These are phyloP conservation scores for Globisporangium recalcitrans DNA, from an alignment of 352 stramenopile species.

Conservation along the genomic window DNA sequence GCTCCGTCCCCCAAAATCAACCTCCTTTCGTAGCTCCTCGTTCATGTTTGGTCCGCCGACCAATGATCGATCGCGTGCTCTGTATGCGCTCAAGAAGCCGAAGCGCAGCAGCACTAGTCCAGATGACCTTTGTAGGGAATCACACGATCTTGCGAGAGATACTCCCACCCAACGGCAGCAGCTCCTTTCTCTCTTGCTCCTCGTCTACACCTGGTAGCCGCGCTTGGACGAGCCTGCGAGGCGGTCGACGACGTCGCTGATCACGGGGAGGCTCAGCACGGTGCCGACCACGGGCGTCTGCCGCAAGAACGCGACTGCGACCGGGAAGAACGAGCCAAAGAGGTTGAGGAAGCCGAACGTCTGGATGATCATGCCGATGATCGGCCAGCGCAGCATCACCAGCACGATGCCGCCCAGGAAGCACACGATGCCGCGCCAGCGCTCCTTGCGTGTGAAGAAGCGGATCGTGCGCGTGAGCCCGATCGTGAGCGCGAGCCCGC, in stretches of 20 bases:
- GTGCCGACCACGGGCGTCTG: constrained; percentile 90
- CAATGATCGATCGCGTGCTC: too few relatives aligned
- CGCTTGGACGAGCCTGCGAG: constrained; percentile 79
- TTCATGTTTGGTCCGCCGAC: too few relatives aligned
- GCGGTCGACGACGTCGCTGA: constrained; percentile 80
- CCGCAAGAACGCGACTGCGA: constrained; percentile 89
- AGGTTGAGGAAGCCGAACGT: constrained; percentile 94
- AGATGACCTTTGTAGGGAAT: neutral
- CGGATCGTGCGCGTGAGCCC: constrained; percentile 87
- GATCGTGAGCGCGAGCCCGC: constrained; percentile 93
- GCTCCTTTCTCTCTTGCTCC: neutral
- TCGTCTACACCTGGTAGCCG: constrained; percentile 75
- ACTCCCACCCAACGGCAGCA: too few relatives aligned
- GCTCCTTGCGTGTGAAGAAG: constrained; percentile 93
- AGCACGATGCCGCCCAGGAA: constrained; percentile 93
- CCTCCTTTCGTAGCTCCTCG: too few relatives aligned
- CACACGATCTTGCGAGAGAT: neutral
- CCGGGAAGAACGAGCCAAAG: constrained; percentile 95
- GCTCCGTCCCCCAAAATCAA: too few relatives aligned
- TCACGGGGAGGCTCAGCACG: constrained; percentile 79
- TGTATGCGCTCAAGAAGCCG: too few relatives aligned
- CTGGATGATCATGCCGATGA: constrained; percentile 93
- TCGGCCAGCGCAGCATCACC: constrained; percentile 89
- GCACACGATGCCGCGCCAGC: constrained; percentile 90
- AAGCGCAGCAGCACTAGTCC: neutral